Evolutionary conservation across 2,329 filamentous ascomycete genomes (phyloP).

Genomic region (Colletotrichum neosansevieriae): DNA sequence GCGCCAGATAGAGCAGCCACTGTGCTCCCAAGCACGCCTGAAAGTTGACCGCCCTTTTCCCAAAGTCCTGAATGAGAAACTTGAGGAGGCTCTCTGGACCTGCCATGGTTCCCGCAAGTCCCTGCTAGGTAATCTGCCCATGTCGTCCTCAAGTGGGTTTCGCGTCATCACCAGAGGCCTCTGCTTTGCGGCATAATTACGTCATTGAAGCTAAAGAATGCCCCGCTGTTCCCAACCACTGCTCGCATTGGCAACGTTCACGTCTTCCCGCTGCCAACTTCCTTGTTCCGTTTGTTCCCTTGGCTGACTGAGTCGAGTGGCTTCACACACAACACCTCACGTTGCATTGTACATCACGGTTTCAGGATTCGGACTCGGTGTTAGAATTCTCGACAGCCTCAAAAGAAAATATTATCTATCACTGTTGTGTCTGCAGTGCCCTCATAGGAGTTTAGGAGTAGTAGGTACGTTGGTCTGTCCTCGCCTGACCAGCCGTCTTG

Average conservation of each 20-base stretch:
- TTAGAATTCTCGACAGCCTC: conserved; percentile 17
- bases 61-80: too few species aligned
- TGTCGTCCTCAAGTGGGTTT: background rate
- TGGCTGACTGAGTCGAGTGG: conserved; percentile 13
- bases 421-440: conserved; percentile 28
- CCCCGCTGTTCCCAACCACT: conserved; percentile 24
- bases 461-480: conserved; percentile 27
- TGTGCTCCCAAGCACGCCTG: background rate
- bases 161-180: conserved; percentile 6
- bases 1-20: background rate
- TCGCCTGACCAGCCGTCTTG: conserved; percentile 8
- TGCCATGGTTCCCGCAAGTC: background rate
- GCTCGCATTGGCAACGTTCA: conserved; percentile 6
- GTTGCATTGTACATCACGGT: background rate
- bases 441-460: conserved; percentile 14
- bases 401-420: conserved; percentile 38
- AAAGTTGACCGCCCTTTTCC: background rate
- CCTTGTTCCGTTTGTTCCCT: conserved; percentile 15
- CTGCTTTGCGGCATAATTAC: conserved; percentile 24
- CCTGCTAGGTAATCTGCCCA: background rate
- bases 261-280: background rate
- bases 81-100: background rate
- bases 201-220: conserved; percentile 19
- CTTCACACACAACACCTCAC: background rate
- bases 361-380: background rate